phyloP scores from a whole-genome alignment of 2,329 filamentous ascomycete genomes.

The Phaeomoniella chlamydospora region DNA sequence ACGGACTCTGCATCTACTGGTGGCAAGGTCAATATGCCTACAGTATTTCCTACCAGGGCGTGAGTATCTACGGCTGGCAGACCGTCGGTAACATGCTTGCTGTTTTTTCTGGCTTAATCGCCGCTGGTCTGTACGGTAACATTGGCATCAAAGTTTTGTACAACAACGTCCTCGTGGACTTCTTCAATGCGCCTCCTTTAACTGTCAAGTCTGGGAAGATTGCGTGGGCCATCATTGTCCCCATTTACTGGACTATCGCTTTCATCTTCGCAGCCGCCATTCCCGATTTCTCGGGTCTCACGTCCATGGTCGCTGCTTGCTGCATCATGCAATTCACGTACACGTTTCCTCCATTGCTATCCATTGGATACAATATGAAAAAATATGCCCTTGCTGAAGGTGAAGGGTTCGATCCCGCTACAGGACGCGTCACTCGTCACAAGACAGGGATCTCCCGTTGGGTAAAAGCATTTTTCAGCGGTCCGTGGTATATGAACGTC shows the following conservation, averaged over 20 bases:
- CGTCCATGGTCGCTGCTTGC: conserved; percentile 15
- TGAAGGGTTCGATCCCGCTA: conserved; percentile 11
- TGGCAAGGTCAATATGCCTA: conserved; percentile 10
- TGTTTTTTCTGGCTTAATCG: conserved; percentile 17
- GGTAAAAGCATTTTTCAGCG: conserved; percentile 12
- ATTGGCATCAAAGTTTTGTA: conserved; percentile 29
- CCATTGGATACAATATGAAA: conserved; percentile 15
- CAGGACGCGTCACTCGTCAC: conserved; percentile 8
- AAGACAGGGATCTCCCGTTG: conserved; percentile 6
- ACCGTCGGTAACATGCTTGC: conserved; percentile 16
- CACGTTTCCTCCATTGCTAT: conserved; percentile 15
- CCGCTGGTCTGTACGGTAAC: conserved; percentile 23
- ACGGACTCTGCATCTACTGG: conserved; percentile 12
- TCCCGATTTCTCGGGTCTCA: conserved; percentile 14
- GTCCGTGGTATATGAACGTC: conserved; percentile 12
- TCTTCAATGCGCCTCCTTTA: conserved; percentile 25
- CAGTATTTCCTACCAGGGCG: conserved; percentile 9
- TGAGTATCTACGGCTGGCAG: conserved; percentile 19
- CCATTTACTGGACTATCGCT: conserved; percentile 15
- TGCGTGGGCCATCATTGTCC: conserved; percentile 8
- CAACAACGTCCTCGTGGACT: conserved; percentile 26
- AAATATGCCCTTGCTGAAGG: conserved; percentile 11
- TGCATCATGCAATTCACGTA: conserved; percentile 16
- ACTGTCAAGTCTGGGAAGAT: conserved; percentile 22
- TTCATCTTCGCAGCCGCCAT: conserved; percentile 15